These are phyloP conservation scores for Thamnidium elegans DNA, from an alignment of 192 early-diverging fungal genomes.

Conservation along the genomic window DNA sequence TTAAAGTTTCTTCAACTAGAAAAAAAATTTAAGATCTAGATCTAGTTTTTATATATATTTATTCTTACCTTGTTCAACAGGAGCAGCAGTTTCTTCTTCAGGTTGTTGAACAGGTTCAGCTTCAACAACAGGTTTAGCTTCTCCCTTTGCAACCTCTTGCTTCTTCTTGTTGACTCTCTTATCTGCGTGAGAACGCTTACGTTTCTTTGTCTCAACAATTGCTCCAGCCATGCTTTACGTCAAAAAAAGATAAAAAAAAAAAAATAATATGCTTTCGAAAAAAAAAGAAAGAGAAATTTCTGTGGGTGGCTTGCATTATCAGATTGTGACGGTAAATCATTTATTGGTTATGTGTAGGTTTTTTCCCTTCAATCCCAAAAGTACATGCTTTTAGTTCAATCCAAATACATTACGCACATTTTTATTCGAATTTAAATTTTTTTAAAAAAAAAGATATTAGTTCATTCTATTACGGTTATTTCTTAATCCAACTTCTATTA, in stretches of 20 bases:
- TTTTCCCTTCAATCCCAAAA: too few species aligned
- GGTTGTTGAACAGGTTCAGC: constrained; percentile 15
- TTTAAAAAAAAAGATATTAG: too few species aligned
- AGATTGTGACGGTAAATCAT: too few species aligned
- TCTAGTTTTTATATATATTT: constrained; percentile 1
- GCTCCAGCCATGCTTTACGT: neutral
- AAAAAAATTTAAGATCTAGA: constrained; percentile 3
- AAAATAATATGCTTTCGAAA: neutral
- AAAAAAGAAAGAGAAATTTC: neutral
- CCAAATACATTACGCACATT: too few species aligned
- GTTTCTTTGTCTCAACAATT: constrained; percentile 22
- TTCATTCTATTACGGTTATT: neutral
- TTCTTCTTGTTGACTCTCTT: constrained; percentile 20
- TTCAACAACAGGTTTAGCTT: constrained; percentile 29
- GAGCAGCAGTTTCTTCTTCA: constrained; percentile 16
- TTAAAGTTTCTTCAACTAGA: constrained; percentile 21
- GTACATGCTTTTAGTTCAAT: too few species aligned
- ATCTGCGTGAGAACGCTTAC: constrained; percentile 8
- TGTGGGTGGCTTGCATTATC: too few species aligned
- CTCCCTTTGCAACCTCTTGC: constrained; percentile 23
- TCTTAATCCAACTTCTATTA: constrained; percentile 13
- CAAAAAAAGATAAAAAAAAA: constrained; percentile 4
- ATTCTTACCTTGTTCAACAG: neutral
- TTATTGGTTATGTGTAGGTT: too few species aligned
- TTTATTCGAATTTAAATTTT: too few species aligned